A percentile compares a stretch with the other conserved stretches of the same genome.
phyloP scores from a whole-genome alignment of 2,329 filamentous ascomycete genomes.

The Neopestalotiopsis clavispora region DNA sequence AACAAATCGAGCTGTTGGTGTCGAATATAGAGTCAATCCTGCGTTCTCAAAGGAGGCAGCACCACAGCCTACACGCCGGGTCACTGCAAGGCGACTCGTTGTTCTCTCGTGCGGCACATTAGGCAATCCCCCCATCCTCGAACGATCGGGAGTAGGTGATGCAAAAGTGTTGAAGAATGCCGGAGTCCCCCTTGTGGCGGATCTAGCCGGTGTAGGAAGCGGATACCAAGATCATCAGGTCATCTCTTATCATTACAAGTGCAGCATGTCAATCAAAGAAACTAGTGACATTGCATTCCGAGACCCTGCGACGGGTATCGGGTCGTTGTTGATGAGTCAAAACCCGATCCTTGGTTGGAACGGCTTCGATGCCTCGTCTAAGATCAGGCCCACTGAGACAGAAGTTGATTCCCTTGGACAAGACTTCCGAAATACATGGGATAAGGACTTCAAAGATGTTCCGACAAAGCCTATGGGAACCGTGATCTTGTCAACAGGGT shows the following conservation, averaged over 20 bases:
- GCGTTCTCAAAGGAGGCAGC: not conserved
- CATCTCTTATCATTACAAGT: slow-evolving; percentile 47
- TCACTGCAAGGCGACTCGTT: slow-evolving; percentile 45
- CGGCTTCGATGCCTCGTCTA: not conserved
- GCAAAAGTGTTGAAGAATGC: slow-evolving; percentile 46
- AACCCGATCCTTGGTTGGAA: not conserved
- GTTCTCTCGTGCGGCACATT: slow-evolving; percentile 41
- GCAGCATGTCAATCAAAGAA: not conserved
- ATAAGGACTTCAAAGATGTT: not conserved
- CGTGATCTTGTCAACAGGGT: not conserved
- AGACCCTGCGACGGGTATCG: not conserved
- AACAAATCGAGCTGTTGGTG: not conserved
- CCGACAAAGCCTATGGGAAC: not conserved
- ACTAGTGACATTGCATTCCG: not conserved
- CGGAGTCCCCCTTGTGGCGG: slow-evolving; percentile 33
- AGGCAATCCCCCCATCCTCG: slow-evolving; percentile 48
- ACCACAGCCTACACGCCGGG: slow-evolving; percentile 40
- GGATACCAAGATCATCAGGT: slow-evolving; percentile 55
- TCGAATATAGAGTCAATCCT: not conserved
- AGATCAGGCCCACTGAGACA: not conserved
- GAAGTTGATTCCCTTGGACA: not conserved
- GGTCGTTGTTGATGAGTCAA: not conserved
- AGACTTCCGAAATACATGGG: not conserved
- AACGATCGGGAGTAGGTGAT: slow-evolving; percentile 53
- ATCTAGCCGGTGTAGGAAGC: slow-evolving; percentile 49